Conservation (phyloP, 805 yeast genomes). For the Ogataea ganodermae region DNA sequence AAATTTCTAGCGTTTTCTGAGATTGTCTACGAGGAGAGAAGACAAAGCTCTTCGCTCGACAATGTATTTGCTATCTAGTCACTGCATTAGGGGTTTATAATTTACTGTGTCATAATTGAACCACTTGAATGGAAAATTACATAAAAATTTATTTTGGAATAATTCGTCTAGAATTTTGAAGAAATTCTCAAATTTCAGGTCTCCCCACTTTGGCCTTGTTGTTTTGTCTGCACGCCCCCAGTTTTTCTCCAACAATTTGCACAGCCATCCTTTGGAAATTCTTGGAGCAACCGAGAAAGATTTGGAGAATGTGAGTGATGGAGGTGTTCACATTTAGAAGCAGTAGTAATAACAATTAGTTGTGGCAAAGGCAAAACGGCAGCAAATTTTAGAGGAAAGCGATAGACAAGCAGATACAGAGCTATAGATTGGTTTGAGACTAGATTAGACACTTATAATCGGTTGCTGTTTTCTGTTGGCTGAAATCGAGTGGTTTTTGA, state of each 20-base stretch:
- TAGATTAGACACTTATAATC: too few species aligned
- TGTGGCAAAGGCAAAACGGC: too few species aligned
- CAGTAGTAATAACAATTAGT: too few species aligned
- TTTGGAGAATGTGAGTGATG: not conserved
- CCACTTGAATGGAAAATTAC: not conserved
- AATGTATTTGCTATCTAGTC: conserved; percentile 7
- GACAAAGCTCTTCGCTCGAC: not conserved
- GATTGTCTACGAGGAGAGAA: too few species aligned
- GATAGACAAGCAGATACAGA: too few species aligned
- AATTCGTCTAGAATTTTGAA: not conserved
- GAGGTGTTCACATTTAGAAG: not conserved
- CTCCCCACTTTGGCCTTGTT: conserved; percentile 1
- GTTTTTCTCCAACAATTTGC: not conserved
- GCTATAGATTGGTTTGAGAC: too few species aligned
- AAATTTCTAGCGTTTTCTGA: too few species aligned
- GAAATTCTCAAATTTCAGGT: not conserved
- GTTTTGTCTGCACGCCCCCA: conserved; percentile 5
- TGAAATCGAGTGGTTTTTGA: too few species aligned
- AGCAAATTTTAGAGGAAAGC: too few species aligned
- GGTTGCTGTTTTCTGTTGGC: too few species aligned
- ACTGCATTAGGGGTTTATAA: conserved; percentile 1
- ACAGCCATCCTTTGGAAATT: conserved; percentile 2
- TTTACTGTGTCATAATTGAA: conserved; percentile 5
- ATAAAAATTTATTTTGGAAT: too few species aligned
- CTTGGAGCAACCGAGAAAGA: conserved; percentile 7